These are phyloP conservation scores for Persicaria maculosa DNA, from an alignment of 148 eudicot genomes.

Conservation along the genomic window DNA sequence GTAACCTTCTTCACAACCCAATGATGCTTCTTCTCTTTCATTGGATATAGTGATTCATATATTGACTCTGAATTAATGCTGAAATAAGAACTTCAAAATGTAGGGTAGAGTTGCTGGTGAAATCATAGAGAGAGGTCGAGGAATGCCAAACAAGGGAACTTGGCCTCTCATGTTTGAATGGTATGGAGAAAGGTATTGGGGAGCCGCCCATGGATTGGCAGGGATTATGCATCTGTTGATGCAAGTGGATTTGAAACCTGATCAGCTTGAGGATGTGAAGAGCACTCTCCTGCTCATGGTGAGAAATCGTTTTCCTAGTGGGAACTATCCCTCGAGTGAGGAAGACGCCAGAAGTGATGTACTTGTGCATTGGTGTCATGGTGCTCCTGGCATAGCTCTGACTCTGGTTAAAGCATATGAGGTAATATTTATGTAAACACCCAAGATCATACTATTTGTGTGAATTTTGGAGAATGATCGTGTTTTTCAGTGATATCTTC, in stretches of 20 bases:
- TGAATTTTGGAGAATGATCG: not conserved
- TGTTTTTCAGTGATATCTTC: not conserved
- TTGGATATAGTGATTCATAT: not conserved
- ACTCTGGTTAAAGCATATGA: slow-evolving; percentile 82
- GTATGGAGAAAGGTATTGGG: slow-evolving; percentile 81
- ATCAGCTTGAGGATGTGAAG: slow-evolving; percentile 65
- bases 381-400: slow-evolving; percentile 87
- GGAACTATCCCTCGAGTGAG: slow-evolving; percentile 88
- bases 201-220: slow-evolving; percentile 91
- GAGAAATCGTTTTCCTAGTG: slow-evolving; percentile 54
- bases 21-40: not conserved
- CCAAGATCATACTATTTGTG: not conserved
- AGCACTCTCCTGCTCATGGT: slow-evolving; percentile 66
- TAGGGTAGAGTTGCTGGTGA: slow-evolving; percentile 52
- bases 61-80: not conserved
- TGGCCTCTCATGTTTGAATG: slow-evolving; percentile 87
- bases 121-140: slow-evolving; percentile 50
- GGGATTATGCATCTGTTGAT: slow-evolving; percentile 78
- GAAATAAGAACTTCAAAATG: slow-evolving; percentile 1
- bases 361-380: slow-evolving; percentile 98
- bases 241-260: slow-evolving; percentile 61
- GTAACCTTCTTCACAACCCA: slow-evolving; percentile 23
- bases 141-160: slow-evolving; percentile 37
- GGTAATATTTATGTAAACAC: slow-evolving; percentile 27
- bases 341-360: slow-evolving; percentile 53